Evolutionary conservation across 345 rosid genomes (phyloP), one percentile per base, ranked within the genome.

Genomic region (Pseudoturritis turrita): DNA sequence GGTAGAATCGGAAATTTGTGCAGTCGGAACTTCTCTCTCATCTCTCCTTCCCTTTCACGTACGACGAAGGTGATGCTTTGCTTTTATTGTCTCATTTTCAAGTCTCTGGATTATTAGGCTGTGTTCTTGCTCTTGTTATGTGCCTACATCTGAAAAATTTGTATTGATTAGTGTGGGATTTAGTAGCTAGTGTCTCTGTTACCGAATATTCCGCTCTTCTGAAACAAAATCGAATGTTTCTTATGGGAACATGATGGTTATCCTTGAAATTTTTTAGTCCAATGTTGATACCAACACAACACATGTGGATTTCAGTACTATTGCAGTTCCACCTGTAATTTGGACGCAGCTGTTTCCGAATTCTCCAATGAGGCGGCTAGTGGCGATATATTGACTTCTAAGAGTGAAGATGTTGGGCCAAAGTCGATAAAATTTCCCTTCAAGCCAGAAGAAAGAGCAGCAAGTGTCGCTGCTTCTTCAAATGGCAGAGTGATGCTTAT

Each of bases 401-500:
- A 61, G 68, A 82, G 62, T 60, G 79, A 80, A 28, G 45, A 36
- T 56, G n/a, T 41, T 71, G 26, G 35, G 14, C 78, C 64, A 44
- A 84, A 71, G 26, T 43, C 74, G 19, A 49, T 63, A 14, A 45
- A 56, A 17, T 81, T 57, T 76, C 53, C 81, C 5, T 45, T 68
- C 15, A 79, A 78, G 50, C 19, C 28, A 69, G 79, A 78, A 73
- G 89, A 80, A 72, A 74, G 56, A 49, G 79, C 18, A 33, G 79
- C 15, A 47, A 74, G 75, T 73, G 21, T 31, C 1, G 73, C 53
- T 63, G 77, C 68, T 69, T 39, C 81, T 49, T 82, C 87, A 0
- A 70, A 84, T 77, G 87, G 88, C 31, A 82, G 96, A 85, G 85
- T 91, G 65, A 89, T 95, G 99, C 96, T 95, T 57, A 83, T 95